Evolutionary conservation across 345 rosid genomes (phyloP).

Genomic region (Aegle marmelos): DNA sequence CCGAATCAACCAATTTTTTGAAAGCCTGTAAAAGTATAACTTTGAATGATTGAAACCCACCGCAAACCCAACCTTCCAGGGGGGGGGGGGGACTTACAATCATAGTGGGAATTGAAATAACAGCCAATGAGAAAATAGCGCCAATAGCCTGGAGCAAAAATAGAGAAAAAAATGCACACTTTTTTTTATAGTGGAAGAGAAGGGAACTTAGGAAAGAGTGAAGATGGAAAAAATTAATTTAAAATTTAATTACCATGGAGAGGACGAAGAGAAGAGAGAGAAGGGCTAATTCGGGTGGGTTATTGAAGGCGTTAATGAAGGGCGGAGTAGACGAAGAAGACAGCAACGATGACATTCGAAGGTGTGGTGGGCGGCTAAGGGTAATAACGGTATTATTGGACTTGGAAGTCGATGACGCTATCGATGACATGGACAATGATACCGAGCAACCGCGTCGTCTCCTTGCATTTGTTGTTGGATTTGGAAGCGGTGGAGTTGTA

Average conservation of each 20-base stretch:
- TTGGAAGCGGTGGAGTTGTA: no score
- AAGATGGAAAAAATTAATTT: no score
- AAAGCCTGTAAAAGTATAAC: slow-evolving; percentile 21
- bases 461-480: no score
- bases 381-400: neutral
- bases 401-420: neutral
- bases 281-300: slow-evolving; percentile 30
- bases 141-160: slow-evolving; percentile 22
- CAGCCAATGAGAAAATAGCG: slow-evolving; percentile 23
- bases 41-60: neutral
- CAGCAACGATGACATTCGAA: neutral
- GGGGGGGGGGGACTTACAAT: no score
- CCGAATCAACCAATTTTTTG: slow-evolving; percentile 24
- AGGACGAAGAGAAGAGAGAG: slow-evolving; percentile 33
- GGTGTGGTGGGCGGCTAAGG: neutral
- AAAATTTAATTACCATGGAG: slow-evolving; percentile 12
- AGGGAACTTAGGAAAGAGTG: neutral
- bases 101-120: slow-evolving; percentile 31
- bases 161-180: no score
- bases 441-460: neutral
- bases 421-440: neutral
- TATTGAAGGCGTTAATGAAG: neutral
- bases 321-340: no score
- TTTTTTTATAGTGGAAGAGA: neutral
- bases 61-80: neutral